Conservation (phyloP, 129 eudicot genomes). For the Erigeron canadensis region DNA sequence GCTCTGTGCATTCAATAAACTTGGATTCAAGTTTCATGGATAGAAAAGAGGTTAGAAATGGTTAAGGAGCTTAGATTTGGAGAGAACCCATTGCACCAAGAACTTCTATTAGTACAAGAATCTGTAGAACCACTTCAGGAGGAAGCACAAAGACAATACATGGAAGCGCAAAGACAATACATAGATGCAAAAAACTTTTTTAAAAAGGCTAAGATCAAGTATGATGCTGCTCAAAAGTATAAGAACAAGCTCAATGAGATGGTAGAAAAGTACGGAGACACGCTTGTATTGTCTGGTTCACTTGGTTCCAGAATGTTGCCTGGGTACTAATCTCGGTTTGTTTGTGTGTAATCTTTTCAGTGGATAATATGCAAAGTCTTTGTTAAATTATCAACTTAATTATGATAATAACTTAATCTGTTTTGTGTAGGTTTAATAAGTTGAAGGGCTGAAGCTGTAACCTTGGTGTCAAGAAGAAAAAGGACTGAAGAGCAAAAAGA, state of each 20-base stretch:
- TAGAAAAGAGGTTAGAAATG: constrained; percentile 2
- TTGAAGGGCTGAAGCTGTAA: no score
- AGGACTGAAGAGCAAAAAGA: no score
- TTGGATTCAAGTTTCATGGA: constrained; percentile 18
- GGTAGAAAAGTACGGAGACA: neutral
- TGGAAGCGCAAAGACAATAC: constrained; percentile 1
- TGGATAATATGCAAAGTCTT: no score
- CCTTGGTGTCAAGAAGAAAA: no score
- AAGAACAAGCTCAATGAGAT: neutral
- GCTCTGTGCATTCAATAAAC: neutral
- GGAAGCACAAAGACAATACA: neutral
- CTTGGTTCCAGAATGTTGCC: neutral
- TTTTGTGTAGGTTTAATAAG: no score
- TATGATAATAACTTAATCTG: no score
- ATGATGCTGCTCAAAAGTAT: neutral
- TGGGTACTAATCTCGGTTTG: no score
- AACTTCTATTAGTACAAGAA: neutral
- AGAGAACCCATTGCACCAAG: neutral
- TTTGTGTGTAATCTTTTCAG: no score
- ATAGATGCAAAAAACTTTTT: no score
- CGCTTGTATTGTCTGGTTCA: neutral
- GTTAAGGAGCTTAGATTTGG: constrained; percentile 2
- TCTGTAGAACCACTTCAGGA: neutral
- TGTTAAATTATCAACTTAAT: no score
- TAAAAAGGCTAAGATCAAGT: neutral